Evolutionary conservation across 1,139 yeast genomes (phyloP), one percentile per base, ranked within the genome.

Genomic region (Meyerozyma carpophila): DNA sequence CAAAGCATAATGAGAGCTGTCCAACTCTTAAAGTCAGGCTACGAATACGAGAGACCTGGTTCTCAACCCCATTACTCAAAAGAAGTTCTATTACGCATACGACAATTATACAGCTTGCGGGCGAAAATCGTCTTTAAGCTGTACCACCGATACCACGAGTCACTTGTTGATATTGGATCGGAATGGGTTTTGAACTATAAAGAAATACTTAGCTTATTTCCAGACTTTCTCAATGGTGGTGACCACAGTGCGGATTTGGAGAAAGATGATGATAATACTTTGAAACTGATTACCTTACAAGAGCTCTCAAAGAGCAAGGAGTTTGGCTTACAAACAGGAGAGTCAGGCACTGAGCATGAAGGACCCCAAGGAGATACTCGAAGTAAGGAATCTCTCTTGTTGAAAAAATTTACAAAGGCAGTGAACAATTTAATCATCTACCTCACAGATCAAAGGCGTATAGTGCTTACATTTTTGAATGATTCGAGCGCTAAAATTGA

Each of bases 371-470:
- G 44, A 11, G 46, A 45, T 43, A 40, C 40, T 28, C 44, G 45
- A 8, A 36, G 44, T 27, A 45, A 53, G 24, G 61, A 62, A 47
- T 53, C 64, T 1, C 60, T 56, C 40, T 55, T 55, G 44, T 50
- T 60, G 24, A 53, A 58, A 37, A 62, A 58, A 34, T 72, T 73
- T 47, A 56, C 56, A 24, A 67, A 59, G 47, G 76, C 87, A 0
- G 73, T 82, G 0, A 70, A 70, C 42, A 71, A 77, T 32, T 65
- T 81, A 32, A 71, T 83, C 5, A 74, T 83, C 1, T 87, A 68
- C 49, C 57, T 78, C 24, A 77, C 82, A 0, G 82, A 78, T 46
- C 77, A 78, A 46, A 63, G 82, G 56, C 57, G 84, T 42, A 73
- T 78, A 26, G 65, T 75, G 42, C 57, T 65, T 8, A 65, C 66